Conservation (phyloP, 2,329 filamentous ascomycete species). For the Alternaria triticimaculans region DNA sequence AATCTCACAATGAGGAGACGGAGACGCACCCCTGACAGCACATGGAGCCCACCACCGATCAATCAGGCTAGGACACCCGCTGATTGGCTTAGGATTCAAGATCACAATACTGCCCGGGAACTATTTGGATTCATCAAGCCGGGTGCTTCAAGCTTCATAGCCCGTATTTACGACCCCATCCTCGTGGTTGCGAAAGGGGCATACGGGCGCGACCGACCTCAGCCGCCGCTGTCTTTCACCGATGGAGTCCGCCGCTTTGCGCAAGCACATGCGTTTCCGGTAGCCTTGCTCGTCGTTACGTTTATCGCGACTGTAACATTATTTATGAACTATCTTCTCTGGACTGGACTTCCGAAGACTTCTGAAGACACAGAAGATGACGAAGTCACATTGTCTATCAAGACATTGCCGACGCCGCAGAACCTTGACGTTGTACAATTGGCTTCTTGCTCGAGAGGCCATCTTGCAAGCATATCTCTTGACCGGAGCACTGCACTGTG, state of each 20-base stretch:
- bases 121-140: conserved; percentile 80
- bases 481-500: conserved; percentile 73
- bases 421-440: conserved; percentile 72
- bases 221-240: conserved; percentile 58
- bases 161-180: conserved; percentile 75
- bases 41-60: conserved; percentile 61
- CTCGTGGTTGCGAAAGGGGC: conserved; percentile 74
- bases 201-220: conserved; percentile 65
- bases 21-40: conserved; percentile 18
- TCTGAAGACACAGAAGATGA: conserved; percentile 57
- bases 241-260: conserved; percentile 57
- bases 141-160: conserved; percentile 72
- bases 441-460: conserved; percentile 66
- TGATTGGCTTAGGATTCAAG: conserved; percentile 78
- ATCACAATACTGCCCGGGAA: conserved; percentile 78
- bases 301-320: conserved; percentile 70
- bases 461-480: conserved; percentile 72
- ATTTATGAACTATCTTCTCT: conserved; percentile 76
- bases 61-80: conserved; percentile 78
- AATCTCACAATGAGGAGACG: conserved; percentile 31
- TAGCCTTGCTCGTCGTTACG: conserved; percentile 68
- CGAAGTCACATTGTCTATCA: conserved; percentile 64
- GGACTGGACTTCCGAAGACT: conserved; percentile 62
- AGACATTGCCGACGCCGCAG: conserved; percentile 68
- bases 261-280: conserved; percentile 72